Percentiles rank a stretch among this genome's conserved stretches.
Evolutionary conservation across 495 filamentous ascomycete genomes (phyloP).

Genomic region (Talaromyces liani): DNA sequence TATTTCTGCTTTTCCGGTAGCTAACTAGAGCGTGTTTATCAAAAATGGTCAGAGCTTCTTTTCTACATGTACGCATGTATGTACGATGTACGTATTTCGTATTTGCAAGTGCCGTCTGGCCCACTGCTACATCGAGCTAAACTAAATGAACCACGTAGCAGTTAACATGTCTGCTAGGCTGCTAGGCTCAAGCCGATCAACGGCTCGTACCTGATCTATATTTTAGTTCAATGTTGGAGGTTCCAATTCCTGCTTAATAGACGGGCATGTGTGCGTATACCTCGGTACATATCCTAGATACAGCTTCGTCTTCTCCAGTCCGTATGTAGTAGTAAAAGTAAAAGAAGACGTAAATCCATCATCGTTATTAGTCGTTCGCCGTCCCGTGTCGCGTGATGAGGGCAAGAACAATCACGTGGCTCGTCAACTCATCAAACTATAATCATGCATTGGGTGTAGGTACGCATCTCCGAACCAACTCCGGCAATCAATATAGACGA

Average conservation of each 20-base stretch:
- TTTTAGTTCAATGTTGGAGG: neutral
- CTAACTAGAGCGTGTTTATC: neutral
- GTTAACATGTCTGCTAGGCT: neutral
- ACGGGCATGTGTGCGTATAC: neutral
- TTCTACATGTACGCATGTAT: neutral
- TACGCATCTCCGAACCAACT: too few relatives aligned
- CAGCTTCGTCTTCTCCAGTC: neutral
- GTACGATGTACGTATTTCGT: neutral
- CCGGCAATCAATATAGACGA: neutral
- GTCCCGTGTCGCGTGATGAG: neutral
- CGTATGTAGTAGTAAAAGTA: neutral
- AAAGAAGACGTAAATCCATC: neutral
- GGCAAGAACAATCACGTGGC: neutral
- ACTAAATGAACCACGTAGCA: too few relatives aligned
- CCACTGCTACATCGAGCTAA: neutral
- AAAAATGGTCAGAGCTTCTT: neutral
- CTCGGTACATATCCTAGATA: neutral
- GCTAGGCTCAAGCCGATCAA: neutral
- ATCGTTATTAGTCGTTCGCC: neutral
- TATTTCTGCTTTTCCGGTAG: neutral
- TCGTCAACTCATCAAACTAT: neutral
- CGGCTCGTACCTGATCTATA: neutral
- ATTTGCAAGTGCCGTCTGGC: neutral
- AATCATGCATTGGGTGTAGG: too few relatives aligned
- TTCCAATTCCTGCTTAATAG: too few relatives aligned